Percentiles rank a stretch among this genome's conserved stretches.
These are phyloP conservation scores for Cantharellus anzutake DNA, from an alignment of 768 basidiomycete genomes.

Conservation along the genomic window DNA sequence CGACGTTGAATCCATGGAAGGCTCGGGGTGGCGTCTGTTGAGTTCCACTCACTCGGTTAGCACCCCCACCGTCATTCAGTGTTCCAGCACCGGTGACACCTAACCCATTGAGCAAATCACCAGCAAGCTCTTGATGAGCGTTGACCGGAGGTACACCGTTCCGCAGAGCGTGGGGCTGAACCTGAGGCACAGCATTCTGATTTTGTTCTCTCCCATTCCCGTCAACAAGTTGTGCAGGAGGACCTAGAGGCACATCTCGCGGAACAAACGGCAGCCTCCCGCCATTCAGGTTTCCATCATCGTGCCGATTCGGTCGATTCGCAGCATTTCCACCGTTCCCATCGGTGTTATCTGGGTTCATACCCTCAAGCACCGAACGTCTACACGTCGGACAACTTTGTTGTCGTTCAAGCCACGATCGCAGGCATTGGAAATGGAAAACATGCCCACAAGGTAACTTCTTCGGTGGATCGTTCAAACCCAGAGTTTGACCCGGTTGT, in stretches of 20 bases:
- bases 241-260: too few relatives aligned
- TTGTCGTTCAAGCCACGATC: conserved; percentile 95
- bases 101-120: background rate
- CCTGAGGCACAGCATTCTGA: background rate
- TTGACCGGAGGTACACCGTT: background rate
- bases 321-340: background rate
- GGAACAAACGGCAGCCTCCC: too few relatives aligned
- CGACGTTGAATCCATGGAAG: conserved; percentile 11
- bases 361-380: conserved; percentile 49
- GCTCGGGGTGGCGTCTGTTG: conserved; percentile 7
- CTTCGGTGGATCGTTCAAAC: conserved; percentile 90
- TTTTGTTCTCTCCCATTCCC: conserved; percentile 17
- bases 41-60: conserved; percentile 11
- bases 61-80: conserved; percentile 6
- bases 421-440: conserved; percentile 93
- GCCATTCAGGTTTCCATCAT: too few relatives aligned
- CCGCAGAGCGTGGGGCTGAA: background rate
- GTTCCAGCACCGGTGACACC: background rate
- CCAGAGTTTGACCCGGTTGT: conserved; percentile 13
- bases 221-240: conserved; percentile 10
- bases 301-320: background rate
- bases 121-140: background rate
- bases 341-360: conserved; percentile 1
- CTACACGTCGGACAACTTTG: conserved; percentile 98
- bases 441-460: conserved; percentile 93